Percentiles rank a stretch among this genome's conserved stretches.
Evolutionary conservation across 1,284 basidiomycete genomes (phyloP).

Genomic region (Papiliotrema laurentii): DNA sequence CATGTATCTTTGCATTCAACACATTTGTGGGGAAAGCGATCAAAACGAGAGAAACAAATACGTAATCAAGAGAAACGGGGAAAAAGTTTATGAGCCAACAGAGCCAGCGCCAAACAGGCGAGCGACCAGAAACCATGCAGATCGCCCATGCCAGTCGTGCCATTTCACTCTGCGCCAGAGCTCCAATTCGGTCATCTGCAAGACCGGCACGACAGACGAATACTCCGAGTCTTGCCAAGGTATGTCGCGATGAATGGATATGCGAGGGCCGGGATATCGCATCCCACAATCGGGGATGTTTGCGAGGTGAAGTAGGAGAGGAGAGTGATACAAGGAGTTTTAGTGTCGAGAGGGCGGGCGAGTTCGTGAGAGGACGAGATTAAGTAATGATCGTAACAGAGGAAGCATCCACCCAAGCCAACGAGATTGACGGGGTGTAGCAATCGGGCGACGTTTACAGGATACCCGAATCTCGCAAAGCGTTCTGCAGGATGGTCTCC

Average conservation of each 20-base stretch:
- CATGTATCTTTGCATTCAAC: too few species aligned
- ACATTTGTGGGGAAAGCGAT: neutral
- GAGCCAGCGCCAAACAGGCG: too few species aligned
- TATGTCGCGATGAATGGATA: neutral
- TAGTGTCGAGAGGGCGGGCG: neutral
- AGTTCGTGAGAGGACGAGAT: neutral
- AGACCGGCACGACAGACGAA: too few species aligned
- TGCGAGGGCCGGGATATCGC: neutral
- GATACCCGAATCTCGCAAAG: constrained; percentile 46
- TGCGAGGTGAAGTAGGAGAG: neutral
- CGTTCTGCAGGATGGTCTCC: constrained; percentile 84
- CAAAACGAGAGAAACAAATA: neutral
- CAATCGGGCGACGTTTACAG: constrained; percentile 22
- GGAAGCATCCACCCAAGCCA: neutral
- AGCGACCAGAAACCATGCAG: too few species aligned
- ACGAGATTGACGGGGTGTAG: neutral
- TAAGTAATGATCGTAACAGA: neutral
- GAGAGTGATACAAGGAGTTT: neutral
- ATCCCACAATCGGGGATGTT: neutral
- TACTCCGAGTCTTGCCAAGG: too few species aligned
- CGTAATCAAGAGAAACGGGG: too few species aligned
- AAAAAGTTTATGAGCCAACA: too few species aligned
- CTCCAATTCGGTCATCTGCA: too few species aligned
- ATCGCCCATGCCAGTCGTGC: too few species aligned
- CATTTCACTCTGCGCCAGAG: too few species aligned